These are phyloP conservation scores for Fonsecaea pedrosoi DNA, from an alignment of 2,329 filamentous ascomycete species.

Conservation along the genomic window DNA sequence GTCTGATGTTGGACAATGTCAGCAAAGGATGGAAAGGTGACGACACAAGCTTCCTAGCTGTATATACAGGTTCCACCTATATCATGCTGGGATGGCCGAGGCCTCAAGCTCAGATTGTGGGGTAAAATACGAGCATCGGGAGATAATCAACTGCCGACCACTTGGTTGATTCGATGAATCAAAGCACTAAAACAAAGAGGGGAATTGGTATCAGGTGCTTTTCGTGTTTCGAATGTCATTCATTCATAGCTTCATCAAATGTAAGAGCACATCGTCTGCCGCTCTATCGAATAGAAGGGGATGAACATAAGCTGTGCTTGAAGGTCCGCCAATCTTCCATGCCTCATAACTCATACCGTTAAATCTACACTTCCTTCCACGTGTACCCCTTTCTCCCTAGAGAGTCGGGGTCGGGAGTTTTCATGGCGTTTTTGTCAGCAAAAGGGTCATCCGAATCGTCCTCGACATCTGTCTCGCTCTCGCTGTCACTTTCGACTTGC, in stretches of 20 bases:
- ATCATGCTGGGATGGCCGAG: neutral
- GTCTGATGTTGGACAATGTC: neutral
- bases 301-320: conserved; percentile 10
- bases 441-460: conserved; percentile 87
- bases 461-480: conserved; percentile 62
- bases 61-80: neutral
- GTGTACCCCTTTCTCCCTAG: conserved; percentile 34
- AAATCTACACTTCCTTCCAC: conserved; percentile 33
- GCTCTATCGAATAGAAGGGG: conserved; percentile 14
- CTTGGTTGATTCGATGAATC: neutral
- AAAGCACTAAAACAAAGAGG: neutral
- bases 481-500: conserved; percentile 62
- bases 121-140: conserved; percentile 23
- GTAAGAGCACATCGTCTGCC: conserved; percentile 2
- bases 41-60: neutral
- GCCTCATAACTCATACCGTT: conserved; percentile 14
- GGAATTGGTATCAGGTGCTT: neutral
- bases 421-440: conserved; percentile 77
- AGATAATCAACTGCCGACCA: conserved; percentile 18
- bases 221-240: conserved; percentile 12
- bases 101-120: conserved; percentile 16
- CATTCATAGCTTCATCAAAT: conserved; percentile 28
- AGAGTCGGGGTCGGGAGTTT: conserved; percentile 52
- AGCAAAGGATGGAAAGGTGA: neutral
- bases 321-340: conserved; percentile 7